Conservation (phyloP, 495 filamentous ascomycete genomes). For the Xylona heveae region DNA sequence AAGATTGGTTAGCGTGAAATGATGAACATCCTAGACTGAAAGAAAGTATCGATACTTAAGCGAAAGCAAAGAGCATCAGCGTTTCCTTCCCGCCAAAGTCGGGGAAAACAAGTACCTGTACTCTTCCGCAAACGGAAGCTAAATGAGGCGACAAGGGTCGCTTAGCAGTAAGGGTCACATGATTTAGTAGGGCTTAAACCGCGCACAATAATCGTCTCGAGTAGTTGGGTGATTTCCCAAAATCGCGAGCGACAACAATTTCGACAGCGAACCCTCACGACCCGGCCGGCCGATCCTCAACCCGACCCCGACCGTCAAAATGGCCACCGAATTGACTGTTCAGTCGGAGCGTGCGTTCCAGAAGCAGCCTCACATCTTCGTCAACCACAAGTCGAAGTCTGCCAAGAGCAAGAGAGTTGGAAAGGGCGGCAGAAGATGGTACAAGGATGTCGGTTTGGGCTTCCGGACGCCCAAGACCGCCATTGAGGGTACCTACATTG, state of each 20-base stretch:
- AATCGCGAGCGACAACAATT: not conserved
- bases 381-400: constrained; percentile 71
- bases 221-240: no score
- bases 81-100: no score
- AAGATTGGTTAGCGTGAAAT: no score
- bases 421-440: constrained; percentile 88
- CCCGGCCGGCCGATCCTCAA: not conserved
- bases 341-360: constrained; percentile 97
- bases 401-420: constrained; percentile 61
- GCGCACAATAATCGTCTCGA: no score
- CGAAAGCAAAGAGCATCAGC: no score
- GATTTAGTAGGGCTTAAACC: constrained; percentile 1
- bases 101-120: no score
- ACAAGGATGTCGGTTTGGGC: constrained; percentile 97
- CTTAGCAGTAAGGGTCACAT: constrained; percentile 1
- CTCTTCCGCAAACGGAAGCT: not conserved
- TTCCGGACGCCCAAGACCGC: constrained; percentile 95
- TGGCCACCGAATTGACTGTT: constrained; percentile 96
- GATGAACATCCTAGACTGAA: no score
- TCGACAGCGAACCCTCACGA: constrained; percentile 1
- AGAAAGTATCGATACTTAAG: no score
- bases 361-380: constrained; percentile 99
- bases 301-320: constrained; percentile 37
- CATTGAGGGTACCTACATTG: constrained; percentile 97
- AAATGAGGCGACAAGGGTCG: constrained; percentile 1